Evolutionary conservation across 169 alveolate species (phyloP).

Genomic region (Plasmodium reichenowi): DNA sequence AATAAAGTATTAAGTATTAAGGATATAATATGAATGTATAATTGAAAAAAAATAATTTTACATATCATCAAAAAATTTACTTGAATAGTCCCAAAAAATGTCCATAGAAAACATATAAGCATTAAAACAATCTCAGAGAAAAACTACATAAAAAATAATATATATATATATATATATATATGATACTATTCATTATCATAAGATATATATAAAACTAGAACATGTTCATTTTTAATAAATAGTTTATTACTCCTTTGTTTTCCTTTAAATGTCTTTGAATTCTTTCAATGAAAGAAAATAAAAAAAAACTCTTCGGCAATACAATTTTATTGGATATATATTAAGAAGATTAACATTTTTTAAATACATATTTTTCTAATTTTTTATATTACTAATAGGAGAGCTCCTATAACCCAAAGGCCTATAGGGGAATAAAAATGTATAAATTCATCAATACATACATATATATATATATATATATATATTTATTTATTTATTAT

Average conservation of each 20-base stretch:
- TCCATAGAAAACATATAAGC: constrained; percentile 62
- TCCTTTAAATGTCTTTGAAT: constrained; percentile 58
- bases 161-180: not conserved
- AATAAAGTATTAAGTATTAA: not conserved
- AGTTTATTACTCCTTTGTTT: constrained; percentile 50
- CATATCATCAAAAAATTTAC: not conserved
- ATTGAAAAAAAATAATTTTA: too few relatives aligned
- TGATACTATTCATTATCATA: not conserved
- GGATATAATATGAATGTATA: too few relatives aligned
- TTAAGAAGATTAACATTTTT: not conserved
- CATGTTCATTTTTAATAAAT: too few relatives aligned
- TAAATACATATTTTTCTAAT: not conserved
- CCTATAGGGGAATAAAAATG: constrained; percentile 12
- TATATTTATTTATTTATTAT: not conserved
- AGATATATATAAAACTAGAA: too few relatives aligned
- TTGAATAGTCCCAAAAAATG: constrained; percentile 76
- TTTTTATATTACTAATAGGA: constrained; percentile 34
- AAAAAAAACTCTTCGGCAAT: constrained; percentile 56
- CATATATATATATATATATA: too few relatives aligned
- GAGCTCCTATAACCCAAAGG: constrained; percentile 73
- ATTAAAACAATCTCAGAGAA: constrained; percentile 53
- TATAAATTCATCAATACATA: not conserved
- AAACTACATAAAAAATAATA: constrained; percentile 18
- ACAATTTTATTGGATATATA: not conserved
- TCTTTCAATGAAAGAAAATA: constrained; percentile 59